Evolutionary conservation across 73 alveolate genomes (phyloP).

Genomic region (Tetrahymena malaccensis): DNA sequence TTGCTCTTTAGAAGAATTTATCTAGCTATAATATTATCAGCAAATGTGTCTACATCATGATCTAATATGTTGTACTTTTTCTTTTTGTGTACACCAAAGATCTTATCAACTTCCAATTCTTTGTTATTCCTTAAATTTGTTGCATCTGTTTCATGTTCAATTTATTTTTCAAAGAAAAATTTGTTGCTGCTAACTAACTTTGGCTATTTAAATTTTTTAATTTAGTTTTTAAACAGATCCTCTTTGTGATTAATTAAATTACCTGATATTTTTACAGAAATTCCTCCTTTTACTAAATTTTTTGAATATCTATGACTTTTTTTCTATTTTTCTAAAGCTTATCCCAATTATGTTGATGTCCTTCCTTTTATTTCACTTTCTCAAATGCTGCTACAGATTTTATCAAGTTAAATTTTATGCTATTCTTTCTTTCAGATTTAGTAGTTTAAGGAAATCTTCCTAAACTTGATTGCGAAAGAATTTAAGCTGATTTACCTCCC

Average conservation of each 20-base stretch:
- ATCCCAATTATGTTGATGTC: background rate
- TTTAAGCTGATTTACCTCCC: background rate
- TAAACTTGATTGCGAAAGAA: background rate
- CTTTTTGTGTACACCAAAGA: background rate
- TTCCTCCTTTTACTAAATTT: background rate
- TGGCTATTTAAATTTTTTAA: background rate
- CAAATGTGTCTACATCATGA: background rate
- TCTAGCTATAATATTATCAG: background rate
- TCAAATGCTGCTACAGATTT: background rate
- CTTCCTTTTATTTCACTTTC: background rate
- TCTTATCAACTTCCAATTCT: background rate
- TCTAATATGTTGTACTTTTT: background rate
- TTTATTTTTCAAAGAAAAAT: background rate
- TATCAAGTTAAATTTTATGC: background rate
- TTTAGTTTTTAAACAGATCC: background rate
- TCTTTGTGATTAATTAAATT: background rate
- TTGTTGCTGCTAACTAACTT: background rate
- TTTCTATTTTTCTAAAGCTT: background rate
- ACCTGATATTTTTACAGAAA: background rate
- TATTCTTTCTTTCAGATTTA: background rate
- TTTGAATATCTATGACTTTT: background rate
- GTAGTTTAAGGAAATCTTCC: background rate
- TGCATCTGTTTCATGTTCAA: background rate
- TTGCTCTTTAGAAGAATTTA: background rate
- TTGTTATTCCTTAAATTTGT: background rate